A percentile compares a stretch with the other conserved stretches of the same genome.
Evolutionary conservation across 2,329 filamentous ascomycete species (phyloP).

Genomic region (Stemphylium vesicarium): DNA sequence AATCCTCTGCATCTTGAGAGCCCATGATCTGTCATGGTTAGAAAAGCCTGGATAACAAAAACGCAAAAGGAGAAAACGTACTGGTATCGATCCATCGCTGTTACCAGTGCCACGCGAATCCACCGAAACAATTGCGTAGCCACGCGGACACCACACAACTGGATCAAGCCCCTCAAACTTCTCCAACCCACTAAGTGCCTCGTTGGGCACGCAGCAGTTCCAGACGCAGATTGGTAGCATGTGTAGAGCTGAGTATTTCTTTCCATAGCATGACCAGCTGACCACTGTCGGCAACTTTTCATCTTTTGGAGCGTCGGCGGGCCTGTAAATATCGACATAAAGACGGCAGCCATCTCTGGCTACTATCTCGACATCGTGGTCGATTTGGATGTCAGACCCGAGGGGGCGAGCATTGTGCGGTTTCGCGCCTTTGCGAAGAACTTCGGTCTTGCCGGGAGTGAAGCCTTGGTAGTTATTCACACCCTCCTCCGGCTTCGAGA

Average conservation of each 20-base stretch:
- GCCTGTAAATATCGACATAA: constrained; percentile 56
- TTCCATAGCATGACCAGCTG: constrained; percentile 55
- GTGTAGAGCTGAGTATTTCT: constrained; percentile 50
- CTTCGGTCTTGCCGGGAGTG: constrained; percentile 48
- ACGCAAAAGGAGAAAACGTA: constrained; percentile 14
- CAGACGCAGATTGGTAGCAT: constrained; percentile 51
- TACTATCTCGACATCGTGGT: constrained; percentile 55
- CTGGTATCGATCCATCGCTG: constrained; percentile 44
- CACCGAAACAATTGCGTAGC: constrained; percentile 45
- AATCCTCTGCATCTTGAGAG: constrained; percentile 50
- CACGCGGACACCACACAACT: constrained; percentile 39
- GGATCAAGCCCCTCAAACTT: constrained; percentile 56
- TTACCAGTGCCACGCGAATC: constrained; percentile 41
- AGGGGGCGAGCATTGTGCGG: constrained; percentile 46
- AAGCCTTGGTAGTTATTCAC: constrained; percentile 53
- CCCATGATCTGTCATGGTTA: constrained; percentile 37
- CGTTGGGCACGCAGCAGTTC: constrained; percentile 47
- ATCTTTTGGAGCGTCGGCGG: constrained; percentile 35
- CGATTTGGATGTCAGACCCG: constrained; percentile 50
- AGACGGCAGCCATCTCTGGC: constrained; percentile 53
- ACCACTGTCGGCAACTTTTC: constrained; percentile 53
- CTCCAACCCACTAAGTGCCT: constrained; percentile 41
- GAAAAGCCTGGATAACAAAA: too few species aligned
- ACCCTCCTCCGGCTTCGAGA: constrained; percentile 46
- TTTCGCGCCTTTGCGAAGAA: constrained; percentile 49